Conservation (phyloP, 139 green algal species). For the Chlorella sp. region DNA sequence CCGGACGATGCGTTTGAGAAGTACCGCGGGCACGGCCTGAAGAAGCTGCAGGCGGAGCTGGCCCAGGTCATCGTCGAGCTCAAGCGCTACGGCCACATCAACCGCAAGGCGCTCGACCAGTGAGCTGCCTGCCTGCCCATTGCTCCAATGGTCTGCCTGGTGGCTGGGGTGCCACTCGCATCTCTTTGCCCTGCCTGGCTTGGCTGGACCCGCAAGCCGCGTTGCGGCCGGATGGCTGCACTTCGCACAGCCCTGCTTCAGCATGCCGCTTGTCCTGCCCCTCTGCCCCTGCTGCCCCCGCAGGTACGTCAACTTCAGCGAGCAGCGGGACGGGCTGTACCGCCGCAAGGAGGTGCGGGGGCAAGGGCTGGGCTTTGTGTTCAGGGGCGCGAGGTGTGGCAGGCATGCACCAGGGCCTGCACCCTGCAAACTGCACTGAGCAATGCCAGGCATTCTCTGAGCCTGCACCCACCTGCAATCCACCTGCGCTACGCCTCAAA, state of each 20-base stretch:
- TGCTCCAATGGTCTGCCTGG: too few relatives aligned
- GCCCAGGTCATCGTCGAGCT: conserved; percentile 65
- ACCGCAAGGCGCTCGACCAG: conserved; percentile 98
- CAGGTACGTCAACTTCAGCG: conserved; percentile 87
- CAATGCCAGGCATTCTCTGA: neutral
- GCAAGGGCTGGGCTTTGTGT: too few relatives aligned
- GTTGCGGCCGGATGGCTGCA: too few relatives aligned
- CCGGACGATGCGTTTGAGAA: conserved; percentile 87
- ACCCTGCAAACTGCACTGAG: too few relatives aligned
- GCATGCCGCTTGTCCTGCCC: too few relatives aligned
- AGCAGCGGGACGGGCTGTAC: conserved; percentile 65
- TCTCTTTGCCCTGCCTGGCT: too few relatives aligned
- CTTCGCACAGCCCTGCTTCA: too few relatives aligned
- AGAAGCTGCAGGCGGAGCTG: conserved; percentile 79
- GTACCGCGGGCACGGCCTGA: conserved; percentile 51
- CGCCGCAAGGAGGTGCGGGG: conserved; percentile 61
- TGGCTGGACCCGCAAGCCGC: too few relatives aligned
- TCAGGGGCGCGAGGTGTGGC: neutral
- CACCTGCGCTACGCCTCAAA: too few relatives aligned
- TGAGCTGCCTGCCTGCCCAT: too few relatives aligned
- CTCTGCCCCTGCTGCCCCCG: too few relatives aligned
- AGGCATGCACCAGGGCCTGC: neutral
- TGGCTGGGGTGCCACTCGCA: too few relatives aligned
- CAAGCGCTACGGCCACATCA: conserved; percentile 85
- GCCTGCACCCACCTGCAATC: neutral